These are phyloP conservation scores for Podospora sp. DNA, from an alignment of 495 filamentous ascomycete genomes.

Conservation along the genomic window DNA sequence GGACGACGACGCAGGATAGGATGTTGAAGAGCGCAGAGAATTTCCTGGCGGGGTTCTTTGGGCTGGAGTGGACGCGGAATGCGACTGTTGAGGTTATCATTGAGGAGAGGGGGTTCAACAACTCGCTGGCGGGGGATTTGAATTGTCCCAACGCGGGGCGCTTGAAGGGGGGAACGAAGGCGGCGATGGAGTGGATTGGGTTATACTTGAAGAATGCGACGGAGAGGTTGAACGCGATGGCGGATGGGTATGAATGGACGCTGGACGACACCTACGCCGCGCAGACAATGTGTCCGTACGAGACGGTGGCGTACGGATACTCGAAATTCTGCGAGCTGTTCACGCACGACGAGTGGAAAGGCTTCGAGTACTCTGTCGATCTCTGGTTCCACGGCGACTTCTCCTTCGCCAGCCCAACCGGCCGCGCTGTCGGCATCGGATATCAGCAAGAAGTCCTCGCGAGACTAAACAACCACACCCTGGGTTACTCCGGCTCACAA, in stretches of 20 bases:
- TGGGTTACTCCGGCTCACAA: slow-evolving; percentile 54
- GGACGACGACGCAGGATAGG: slow-evolving; percentile 66
- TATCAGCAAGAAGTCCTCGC: slow-evolving; percentile 66
- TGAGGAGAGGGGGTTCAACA: slow-evolving; percentile 67
- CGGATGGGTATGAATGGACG: slow-evolving; percentile 55
- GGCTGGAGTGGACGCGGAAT: slow-evolving; percentile 58
- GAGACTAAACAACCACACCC: slow-evolving; percentile 57
- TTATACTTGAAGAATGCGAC: slow-evolving; percentile 57
- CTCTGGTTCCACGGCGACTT: slow-evolving; percentile 61
- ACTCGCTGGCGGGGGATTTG: slow-evolving; percentile 59
- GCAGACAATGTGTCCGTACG: slow-evolving; percentile 76
- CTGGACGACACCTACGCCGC: slow-evolving; percentile 56
- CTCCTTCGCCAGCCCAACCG: slow-evolving; percentile 61
- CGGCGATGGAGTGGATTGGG: slow-evolving; percentile 56
- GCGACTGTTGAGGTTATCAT: slow-evolving; percentile 65
- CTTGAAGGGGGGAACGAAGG: slow-evolving; percentile 47
- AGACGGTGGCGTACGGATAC: slow-evolving; percentile 66
- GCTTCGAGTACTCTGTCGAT: slow-evolving; percentile 72
- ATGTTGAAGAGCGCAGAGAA: slow-evolving; percentile 74
- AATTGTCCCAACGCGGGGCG: slow-evolving; percentile 64
- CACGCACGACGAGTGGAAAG: slow-evolving; percentile 66
- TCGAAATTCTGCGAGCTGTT: slow-evolving; percentile 76
- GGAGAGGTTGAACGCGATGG: slow-evolving; percentile 46
- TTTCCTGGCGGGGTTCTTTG: slow-evolving; percentile 74
- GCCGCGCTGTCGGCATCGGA: slow-evolving; percentile 64